Base-by-base conservation (phyloP, 208 protist species). In the Jaenimonas drosophilae region DNA sequence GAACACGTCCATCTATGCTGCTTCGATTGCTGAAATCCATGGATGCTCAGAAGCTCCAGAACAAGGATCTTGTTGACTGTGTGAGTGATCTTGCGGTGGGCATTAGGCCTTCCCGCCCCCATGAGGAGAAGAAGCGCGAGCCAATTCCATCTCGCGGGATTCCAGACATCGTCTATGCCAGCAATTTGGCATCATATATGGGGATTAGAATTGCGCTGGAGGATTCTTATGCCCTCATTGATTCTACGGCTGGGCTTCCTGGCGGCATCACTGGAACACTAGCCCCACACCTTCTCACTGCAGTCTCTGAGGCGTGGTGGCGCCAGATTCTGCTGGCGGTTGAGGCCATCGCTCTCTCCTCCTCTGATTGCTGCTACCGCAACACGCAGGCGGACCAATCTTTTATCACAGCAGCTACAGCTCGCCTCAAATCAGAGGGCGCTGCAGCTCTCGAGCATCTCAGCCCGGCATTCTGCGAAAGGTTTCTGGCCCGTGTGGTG, bases 31-130 rank as follows among this genome's bases (percentile, higher is more conserved):
- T 59, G 9, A 30, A 43, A 1, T 64, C 33, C 0, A 27, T 63
- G n/a, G 43, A 43, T 4, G 32, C 26, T 1, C 54, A 78, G 27
- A 66, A 72, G 43, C 49, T 59, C 17, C 66, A 56, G 11, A 61
- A 64, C 1, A 41, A 57, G 2, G 53, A 61, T 19, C 21, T 85
- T 17, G 51, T 90, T 17, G 29, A 60, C n/a, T 24, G 31, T 3
- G 6, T 75, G 33, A 61, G 69, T 23, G 70, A 78, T 41, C 74
- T 64, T 43, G 49, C 37, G 33, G 49, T 83, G n/a, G 76, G 76
- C n/a, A 66, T 67, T 33, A 69, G 73, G 19, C 73, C 64, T 19
- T 52, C 66, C 21, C 72, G 75, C 21, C 50, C 58, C n/a, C 23
- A 42, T 4, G 39, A 48, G 6, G 52, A 47, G 4, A 20, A n/a